These are phyloP conservation scores for Chrysanthemum makinoi DNA, from an alignment of 129 eudicot species.

Conservation along the genomic window DNA sequence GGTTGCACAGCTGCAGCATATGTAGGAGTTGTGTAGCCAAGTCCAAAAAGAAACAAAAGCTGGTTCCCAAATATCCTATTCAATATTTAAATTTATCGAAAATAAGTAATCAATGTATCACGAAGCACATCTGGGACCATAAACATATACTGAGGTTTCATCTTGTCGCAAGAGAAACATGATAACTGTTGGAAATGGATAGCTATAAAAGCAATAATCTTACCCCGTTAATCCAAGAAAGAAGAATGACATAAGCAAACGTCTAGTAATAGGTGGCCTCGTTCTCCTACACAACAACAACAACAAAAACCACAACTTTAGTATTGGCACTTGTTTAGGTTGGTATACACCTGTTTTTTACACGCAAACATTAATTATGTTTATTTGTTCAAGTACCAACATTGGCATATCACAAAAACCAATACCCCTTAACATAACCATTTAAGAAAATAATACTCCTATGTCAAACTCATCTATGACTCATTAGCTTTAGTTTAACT, in stretches of 20 bases:
- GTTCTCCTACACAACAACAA: conserved; percentile 49
- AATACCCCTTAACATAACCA: no score
- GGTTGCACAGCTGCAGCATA: conserved; percentile 97
- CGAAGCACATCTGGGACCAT: not conserved
- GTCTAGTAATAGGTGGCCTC: conserved; percentile 74
- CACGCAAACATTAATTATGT: no score
- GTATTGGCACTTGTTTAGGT: not conserved
- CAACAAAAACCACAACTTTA: conserved; percentile 11
- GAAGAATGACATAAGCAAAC: conserved; percentile 62
- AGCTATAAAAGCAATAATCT: conserved; percentile 22
- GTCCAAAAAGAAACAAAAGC: conserved; percentile 90
- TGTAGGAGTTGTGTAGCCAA: conserved; percentile 92
- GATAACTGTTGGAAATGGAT: not conserved
- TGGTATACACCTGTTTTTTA: no score
- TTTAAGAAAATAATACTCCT: no score
- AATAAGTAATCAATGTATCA: not conserved
- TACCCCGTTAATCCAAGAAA: conserved; percentile 97
- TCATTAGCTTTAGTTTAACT: no score
- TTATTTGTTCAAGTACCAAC: no score
- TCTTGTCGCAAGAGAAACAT: conserved; percentile 3
- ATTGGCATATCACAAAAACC: no score
- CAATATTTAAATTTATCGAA: conserved; percentile 5
- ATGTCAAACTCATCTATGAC: no score
- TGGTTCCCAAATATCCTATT: conserved; percentile 86
- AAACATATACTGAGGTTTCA: not conserved